phyloP scores from a whole-genome alignment of 192 early-diverging fungal genomes.

The Entomortierella lignicola region DNA sequence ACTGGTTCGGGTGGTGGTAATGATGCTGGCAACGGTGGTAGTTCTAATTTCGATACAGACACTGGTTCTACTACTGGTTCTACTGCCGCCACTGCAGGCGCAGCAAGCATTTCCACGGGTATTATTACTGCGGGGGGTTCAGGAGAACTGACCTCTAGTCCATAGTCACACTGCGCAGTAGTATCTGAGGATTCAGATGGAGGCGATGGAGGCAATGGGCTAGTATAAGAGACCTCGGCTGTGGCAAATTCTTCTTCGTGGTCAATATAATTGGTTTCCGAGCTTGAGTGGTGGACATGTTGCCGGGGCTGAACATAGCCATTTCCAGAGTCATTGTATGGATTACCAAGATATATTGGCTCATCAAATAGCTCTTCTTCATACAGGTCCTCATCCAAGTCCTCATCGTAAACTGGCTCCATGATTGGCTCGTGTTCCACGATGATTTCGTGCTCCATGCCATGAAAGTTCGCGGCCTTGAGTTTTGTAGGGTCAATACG shows the following conservation, averaged over 20 bases:
- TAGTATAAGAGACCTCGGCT: conserved; percentile 35
- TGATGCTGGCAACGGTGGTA: background rate
- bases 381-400: conserved; percentile 11
- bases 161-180: background rate
- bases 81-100: too few species aligned
- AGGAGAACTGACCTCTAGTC: background rate
- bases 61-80: background rate
- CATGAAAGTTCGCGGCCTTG: conserved; percentile 28
- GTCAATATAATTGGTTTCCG: background rate
- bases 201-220: conserved; percentile 15
- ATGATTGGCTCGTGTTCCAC: conserved; percentile 6
- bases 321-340: conserved; percentile 8
- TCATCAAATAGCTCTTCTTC: conserved; percentile 41
- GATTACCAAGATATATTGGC: conserved; percentile 38
- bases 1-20: background rate
- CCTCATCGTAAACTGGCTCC: conserved; percentile 4
- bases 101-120: too few species aligned
- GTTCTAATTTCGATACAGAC: background rate
- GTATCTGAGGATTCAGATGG: background rate
- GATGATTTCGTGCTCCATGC: conserved; percentile 10
- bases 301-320: conserved; percentile 8
- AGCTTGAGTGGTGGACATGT: background rate
- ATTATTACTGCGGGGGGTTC: too few species aligned
- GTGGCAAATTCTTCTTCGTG: conserved; percentile 12
- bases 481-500: conserved; percentile 40